Percentiles rank a stretch among this genome's conserved stretches.
Evolutionary conservation across 176 grass and related monocot species (phyloP).

Genomic region (Oropetium thomaeum): DNA sequence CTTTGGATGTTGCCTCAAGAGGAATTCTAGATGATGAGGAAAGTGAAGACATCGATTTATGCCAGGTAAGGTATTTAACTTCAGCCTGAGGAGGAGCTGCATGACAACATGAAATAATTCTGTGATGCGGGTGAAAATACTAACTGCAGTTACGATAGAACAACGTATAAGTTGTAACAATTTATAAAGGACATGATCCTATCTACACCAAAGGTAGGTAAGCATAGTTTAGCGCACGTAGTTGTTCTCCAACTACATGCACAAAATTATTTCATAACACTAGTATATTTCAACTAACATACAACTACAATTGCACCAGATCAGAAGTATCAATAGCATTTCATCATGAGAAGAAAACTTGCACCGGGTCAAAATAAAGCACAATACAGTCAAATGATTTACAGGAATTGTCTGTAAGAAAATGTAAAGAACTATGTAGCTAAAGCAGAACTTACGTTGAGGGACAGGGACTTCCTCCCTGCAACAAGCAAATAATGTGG

Average conservation of each 20-base stretch:
- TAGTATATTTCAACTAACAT: constrained; percentile 21
- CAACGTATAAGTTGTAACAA: no score
- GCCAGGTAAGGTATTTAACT: constrained; percentile 74
- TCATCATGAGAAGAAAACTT: background rate
- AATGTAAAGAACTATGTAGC: constrained; percentile 28
- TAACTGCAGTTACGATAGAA: background rate
- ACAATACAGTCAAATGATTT: constrained; percentile 4
- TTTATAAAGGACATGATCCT: no score
- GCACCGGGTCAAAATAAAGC: background rate
- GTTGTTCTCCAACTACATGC: background rate
- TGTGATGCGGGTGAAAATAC: constrained; percentile 16
- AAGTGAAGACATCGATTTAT: constrained; percentile 83
- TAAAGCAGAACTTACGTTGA: constrained; percentile 51
- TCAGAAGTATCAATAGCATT: background rate
- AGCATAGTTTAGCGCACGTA: background rate
- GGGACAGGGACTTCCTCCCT: constrained; percentile 61
- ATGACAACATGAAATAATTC: constrained; percentile 36
- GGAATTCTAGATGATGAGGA: constrained; percentile 88
- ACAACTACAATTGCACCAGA: constrained; percentile 14
- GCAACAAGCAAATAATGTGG: constrained; percentile 72
- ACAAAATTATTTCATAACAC: background rate
- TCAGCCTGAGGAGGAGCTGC: constrained; percentile 72
- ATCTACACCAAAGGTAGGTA: no score
- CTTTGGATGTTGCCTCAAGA: constrained; percentile 52
- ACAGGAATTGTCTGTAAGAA: background rate